phyloP scores from a whole-genome alignment of 768 basidiomycete genomes.

The Pulveroboletus ravenelii region DNA sequence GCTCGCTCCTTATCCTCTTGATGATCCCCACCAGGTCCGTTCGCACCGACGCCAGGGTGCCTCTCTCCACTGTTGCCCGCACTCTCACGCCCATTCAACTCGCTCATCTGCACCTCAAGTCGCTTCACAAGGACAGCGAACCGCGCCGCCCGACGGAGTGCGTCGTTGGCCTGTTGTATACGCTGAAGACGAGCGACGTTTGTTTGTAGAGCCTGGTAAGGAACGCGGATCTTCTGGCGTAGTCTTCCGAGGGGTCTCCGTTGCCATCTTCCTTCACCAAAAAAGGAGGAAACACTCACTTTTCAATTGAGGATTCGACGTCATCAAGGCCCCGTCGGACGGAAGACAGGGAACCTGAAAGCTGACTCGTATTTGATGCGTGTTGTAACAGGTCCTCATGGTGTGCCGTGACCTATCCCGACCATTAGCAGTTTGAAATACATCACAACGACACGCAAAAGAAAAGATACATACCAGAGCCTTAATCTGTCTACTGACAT shows the following conservation, averaged over 20 bases:
- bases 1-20: constrained; percentile 83
- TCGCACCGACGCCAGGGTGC: background rate
- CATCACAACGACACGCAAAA: too few relatives aligned
- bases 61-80: background rate
- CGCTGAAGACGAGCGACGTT: constrained; percentile 72
- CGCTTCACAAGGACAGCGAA: constrained; percentile 81
- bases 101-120: constrained; percentile 80
- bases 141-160: constrained; percentile 77
- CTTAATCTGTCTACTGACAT: constrained; percentile 88
- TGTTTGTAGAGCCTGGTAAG: constrained; percentile 69
- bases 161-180: constrained; percentile 78
- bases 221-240: constrained; percentile 78
- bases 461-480: constrained; percentile 52
- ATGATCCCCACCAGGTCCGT: constrained; percentile 28
- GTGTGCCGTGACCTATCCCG: constrained; percentile 68
- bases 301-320: constrained; percentile 70
- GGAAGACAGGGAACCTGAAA: constrained; percentile 63
- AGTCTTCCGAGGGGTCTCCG: constrained; percentile 45
- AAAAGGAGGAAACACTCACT: constrained; percentile 41
- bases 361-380: constrained; percentile 68
- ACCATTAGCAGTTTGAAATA: background rate
- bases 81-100: constrained; percentile 38
- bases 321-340: constrained; percentile 70
- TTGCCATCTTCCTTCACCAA: background rate
- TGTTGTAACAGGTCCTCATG: constrained; percentile 80